Base-by-base conservation (phyloP, 495 filamentous ascomycete genomes). In the Chaetomium fimeti region DNA sequence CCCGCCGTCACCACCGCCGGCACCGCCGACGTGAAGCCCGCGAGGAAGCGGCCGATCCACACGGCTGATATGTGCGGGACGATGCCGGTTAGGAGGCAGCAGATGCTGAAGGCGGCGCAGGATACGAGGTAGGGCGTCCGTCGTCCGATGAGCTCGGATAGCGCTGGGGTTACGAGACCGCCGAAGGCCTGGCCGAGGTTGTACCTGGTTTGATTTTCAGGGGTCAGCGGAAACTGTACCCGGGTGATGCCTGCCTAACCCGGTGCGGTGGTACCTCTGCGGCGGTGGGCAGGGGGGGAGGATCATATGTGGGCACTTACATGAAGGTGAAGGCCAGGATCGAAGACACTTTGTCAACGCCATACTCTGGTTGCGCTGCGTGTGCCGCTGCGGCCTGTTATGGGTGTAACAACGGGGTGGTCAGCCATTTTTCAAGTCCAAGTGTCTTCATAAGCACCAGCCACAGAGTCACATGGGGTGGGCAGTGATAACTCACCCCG, bases 301-400 rank as follows among this genome's bases (percentile, higher is more conserved):
- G 24, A n/a, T n/a, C n/a, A n/a, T 13, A 27, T 24, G 20, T 18
- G n/a, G n/a, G n/a, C 9, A 16, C n/a, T 52, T 54, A 54, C 51
- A 54, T 54, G 28, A 54, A 54, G 32, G 51, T 54, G 27, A 54
- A 54, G 51, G 51, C 51, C 16, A 54, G 15, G 6, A 32, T 54
- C 15, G 28, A 54, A 29, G 51, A 20, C 27, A 32, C 51, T 8
- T 54, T 54, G 13, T 16, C 51, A 1, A 32, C 16, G 28, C 51
- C 27, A 32, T 32, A 29, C 3, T 32, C 27, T 13, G 18, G 7
- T 28, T 54, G 51, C 22, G 51, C 51, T 32, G 51, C 51, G 29
- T 54, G 51, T 54, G 51, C 51, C 8, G 27, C 51, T 54, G 51
- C n/a, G 51, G 51, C 27, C 51, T 54, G 51, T 54, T 8, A 52